A percentile compares a stretch with the other conserved stretches of the same genome.
Evolutionary conservation across 2,329 filamentous ascomycete genomes (phyloP).

Genomic region (Fusarium dlaminii): DNA sequence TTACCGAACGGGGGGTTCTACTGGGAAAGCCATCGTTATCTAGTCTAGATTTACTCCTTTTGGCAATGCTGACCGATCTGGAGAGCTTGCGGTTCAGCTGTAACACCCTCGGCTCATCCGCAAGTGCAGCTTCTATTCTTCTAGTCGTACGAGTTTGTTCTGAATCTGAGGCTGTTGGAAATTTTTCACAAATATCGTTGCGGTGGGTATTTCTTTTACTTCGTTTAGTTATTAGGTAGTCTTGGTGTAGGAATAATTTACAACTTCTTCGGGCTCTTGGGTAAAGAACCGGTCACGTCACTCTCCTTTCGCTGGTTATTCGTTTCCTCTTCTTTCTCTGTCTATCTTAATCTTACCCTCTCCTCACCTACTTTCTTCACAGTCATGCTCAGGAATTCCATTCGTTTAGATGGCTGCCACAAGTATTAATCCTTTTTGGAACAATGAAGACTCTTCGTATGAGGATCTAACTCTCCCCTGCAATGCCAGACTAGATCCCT

Average conservation of each 20-base stretch:
- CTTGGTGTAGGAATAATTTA: background rate
- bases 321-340: background rate
- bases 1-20: background rate
- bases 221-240: background rate
- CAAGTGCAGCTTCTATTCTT: background rate
- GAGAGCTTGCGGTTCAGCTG: background rate
- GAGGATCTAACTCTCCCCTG: background rate
- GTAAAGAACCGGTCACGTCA: background rate
- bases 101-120: background rate
- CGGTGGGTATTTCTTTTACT: background rate
- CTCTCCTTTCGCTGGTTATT: background rate
- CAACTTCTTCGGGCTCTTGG: background rate
- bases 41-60: background rate
- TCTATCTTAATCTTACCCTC: too few species aligned
- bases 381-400: fast-evolving
- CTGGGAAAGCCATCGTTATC: background rate
- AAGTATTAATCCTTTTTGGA: background rate
- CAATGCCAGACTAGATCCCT: background rate
- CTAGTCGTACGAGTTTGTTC: background rate
- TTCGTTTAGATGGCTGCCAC: background rate
- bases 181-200: background rate
- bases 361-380: background rate
- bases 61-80: background rate
- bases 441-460: background rate
- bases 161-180: background rate